These are phyloP conservation scores for Fonsecaea erecta DNA, from an alignment of 2,329 filamentous ascomycete species.

Conservation along the genomic window DNA sequence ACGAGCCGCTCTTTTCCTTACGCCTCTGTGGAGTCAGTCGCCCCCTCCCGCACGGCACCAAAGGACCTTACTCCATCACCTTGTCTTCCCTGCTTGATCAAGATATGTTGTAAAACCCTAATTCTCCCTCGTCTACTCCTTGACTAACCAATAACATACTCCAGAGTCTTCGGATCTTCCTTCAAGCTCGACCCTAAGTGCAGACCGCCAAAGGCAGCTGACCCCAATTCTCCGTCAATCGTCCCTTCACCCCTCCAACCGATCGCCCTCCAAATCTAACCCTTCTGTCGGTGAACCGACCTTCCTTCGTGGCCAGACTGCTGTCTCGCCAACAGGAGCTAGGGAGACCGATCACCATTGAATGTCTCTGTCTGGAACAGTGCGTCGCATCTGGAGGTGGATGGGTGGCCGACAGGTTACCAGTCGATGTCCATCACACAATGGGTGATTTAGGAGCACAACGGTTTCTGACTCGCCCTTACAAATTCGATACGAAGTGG, in stretches of 20 bases:
- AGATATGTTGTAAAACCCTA: background rate
- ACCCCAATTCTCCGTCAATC: background rate
- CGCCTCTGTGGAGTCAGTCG: background rate
- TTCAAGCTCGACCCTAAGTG: background rate
- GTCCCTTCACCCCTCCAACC: background rate
- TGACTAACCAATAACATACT: background rate
- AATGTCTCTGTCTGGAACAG: background rate
- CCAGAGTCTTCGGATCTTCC: background rate
- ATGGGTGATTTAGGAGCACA: background rate
- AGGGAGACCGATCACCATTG: background rate
- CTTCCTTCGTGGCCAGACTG: background rate
- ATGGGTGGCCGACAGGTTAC: background rate
- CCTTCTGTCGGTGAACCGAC: background rate
- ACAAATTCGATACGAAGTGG: background rate
- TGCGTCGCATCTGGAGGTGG: background rate
- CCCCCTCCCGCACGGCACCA: background rate
- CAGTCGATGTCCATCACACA: background rate
- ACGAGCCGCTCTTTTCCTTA: background rate
- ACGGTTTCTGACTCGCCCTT: slow-evolving; percentile 1
- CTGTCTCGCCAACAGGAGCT: background rate
- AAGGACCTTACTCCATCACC: background rate
- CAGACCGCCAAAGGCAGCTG: slow-evolving; percentile 2
- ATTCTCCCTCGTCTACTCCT: background rate
- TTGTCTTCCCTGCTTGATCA: background rate
- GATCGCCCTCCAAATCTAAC: background rate